Evolutionary conservation across 495 filamentous ascomycete species (phyloP).

Genomic region (Bathelium albidoporum): DNA sequence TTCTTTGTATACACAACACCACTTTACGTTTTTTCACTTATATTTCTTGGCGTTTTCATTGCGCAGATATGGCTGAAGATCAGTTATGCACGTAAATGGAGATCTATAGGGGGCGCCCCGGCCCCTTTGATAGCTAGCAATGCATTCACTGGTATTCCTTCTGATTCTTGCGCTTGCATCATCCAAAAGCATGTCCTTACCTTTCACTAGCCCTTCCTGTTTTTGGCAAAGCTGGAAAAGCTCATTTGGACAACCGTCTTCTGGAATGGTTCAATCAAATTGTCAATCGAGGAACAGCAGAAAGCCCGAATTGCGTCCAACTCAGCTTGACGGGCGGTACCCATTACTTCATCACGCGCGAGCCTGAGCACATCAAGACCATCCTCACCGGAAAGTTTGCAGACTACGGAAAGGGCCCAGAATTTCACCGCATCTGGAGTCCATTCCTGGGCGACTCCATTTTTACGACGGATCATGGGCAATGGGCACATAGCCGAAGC

Average conservation of each 20-base stretch:
- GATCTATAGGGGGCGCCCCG: neutral
- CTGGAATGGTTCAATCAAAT: neutral
- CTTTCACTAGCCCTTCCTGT: neutral
- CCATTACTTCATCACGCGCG: conserved; percentile 34
- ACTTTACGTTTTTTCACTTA: neutral
- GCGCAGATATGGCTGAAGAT: neutral
- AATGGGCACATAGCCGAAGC: conserved; percentile 42
- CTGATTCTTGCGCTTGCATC: neutral
- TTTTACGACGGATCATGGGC: conserved; percentile 45
- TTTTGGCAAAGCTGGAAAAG: neutral
- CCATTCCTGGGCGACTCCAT: conserved; percentile 45
- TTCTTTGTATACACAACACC: neutral
- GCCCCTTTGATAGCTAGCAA: neutral
- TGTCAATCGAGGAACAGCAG: neutral
- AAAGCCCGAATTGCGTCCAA: neutral
- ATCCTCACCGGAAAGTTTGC: conserved; percentile 45
- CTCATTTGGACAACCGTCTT: neutral
- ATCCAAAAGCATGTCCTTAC: neutral
- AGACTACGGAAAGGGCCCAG: conserved; percentile 45
- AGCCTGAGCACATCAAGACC: conserved; percentile 49
- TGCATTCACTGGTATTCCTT: neutral
- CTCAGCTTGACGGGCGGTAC: neutral
- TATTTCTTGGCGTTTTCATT: neutral
- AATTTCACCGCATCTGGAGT: conserved; percentile 42
- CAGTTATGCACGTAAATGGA: neutral